Conservation (phyloP, 768 basidiomycete genomes). For the Phylloporus rhodoxanthus region DNA sequence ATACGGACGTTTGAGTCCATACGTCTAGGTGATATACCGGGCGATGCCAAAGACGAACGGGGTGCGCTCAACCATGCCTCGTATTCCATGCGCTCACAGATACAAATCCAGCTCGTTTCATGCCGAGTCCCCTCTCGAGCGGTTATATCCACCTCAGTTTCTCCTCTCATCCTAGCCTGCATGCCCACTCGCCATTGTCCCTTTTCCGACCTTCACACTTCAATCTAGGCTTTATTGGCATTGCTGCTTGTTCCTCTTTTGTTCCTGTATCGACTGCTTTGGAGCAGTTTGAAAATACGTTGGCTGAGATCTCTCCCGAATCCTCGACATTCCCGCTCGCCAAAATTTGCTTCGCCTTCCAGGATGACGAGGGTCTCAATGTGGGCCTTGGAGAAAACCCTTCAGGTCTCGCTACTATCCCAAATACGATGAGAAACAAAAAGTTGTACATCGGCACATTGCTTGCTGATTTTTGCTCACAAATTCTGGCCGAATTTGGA, state of each 20-base stretch:
- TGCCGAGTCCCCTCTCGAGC: constrained; percentile 68
- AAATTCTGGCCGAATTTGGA: constrained; percentile 80
- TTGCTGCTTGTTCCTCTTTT: constrained; percentile 62
- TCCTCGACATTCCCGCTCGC: constrained; percentile 71
- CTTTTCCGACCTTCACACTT: constrained; percentile 77
- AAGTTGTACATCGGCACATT: constrained; percentile 83
- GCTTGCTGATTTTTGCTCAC: constrained; percentile 83
- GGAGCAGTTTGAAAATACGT: constrained; percentile 58
- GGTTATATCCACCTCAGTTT: constrained; percentile 80
- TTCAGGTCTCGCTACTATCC: constrained; percentile 70
- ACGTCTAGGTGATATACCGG: constrained; percentile 77
- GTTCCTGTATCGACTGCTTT: constrained; percentile 49
- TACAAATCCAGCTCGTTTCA: constrained; percentile 59
- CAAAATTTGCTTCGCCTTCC: constrained; percentile 80
- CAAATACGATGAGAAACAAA: constrained; percentile 82
- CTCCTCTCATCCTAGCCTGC: constrained; percentile 67
- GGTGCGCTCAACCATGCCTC: constrained; percentile 39
- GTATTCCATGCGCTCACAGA: not conserved
- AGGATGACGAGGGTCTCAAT: constrained; percentile 50
- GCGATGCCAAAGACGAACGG: constrained; percentile 70
- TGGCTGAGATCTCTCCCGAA: constrained; percentile 63
- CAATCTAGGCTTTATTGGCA: constrained; percentile 82
- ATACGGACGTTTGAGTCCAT: constrained; percentile 70
- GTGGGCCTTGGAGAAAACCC: constrained; percentile 51
- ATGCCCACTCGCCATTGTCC: constrained; percentile 59